Evolutionary conservation across 1,284 basidiomycete species (phyloP).

Genomic region (Vanrija sp.): DNA sequence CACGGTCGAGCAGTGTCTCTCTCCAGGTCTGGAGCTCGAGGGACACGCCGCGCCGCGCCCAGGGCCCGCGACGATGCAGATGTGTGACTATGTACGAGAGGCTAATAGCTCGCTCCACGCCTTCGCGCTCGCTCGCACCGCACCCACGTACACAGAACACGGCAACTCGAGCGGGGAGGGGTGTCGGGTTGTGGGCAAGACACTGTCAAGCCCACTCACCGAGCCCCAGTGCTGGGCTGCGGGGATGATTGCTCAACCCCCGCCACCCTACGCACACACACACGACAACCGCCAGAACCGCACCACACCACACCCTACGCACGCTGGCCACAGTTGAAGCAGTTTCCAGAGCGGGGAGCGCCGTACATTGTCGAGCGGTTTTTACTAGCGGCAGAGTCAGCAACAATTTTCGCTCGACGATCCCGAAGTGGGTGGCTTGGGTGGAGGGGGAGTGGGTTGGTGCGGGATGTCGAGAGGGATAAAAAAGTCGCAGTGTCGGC

Average conservation of each 20-base stretch:
- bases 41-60: too few relatives aligned
- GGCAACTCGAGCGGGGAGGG: slow-evolving; percentile 2
- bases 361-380: slow-evolving; percentile 37
- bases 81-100: slow-evolving; percentile 25
- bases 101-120: slow-evolving; percentile 26
- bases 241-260: background rate
- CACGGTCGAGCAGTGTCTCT: background rate
- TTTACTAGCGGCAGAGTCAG: background rate
- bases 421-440: background rate
- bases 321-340: slow-evolving; percentile 49
- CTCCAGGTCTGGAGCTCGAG: background rate
- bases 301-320: slow-evolving; percentile 24
- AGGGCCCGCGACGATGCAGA: too few relatives aligned
- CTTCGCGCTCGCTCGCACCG: slow-evolving; percentile 25
- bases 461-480: background rate
- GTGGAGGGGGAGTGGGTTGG: background rate
- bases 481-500: background rate
- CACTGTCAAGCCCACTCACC: background rate
- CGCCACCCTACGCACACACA: slow-evolving; percentile 5
- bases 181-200: too few relatives aligned
- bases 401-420: background rate
- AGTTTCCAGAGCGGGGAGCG: slow-evolving; percentile 38
- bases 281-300: slow-evolving; percentile 12
- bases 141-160: slow-evolving; percentile 33
- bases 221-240: background rate